These are phyloP conservation scores for Tagetes erecta DNA, from an alignment of 129 eudicot genomes.

Conservation along the genomic window DNA sequence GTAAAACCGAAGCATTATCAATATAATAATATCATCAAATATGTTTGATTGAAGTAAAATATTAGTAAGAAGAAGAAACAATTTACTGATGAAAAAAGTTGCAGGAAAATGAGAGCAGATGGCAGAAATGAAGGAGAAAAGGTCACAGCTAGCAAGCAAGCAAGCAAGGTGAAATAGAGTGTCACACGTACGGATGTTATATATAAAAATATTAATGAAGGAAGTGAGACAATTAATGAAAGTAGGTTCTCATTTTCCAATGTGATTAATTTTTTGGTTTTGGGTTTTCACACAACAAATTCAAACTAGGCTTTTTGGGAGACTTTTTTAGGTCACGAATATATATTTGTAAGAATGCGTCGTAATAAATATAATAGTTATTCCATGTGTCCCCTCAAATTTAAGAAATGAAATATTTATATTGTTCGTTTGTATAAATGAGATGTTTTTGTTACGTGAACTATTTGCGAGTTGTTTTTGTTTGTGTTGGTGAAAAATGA, in stretches of 20 bases:
- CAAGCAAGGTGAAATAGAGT: slow-evolving; percentile 14
- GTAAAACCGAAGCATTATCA: slow-evolving; percentile 14
- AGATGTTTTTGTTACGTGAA: too few relatives aligned
- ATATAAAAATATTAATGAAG: slow-evolving; percentile 9
- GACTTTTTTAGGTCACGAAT: too few relatives aligned
- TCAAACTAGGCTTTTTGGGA: too few relatives aligned
- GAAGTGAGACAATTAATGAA: slow-evolving; percentile 26
- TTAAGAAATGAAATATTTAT: too few relatives aligned
- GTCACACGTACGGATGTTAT: slow-evolving; percentile 34
- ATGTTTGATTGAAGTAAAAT: not conserved
- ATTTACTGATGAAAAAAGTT: slow-evolving; percentile 32
- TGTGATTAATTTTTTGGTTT: not conserved
- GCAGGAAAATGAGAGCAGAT: slow-evolving; percentile 35
- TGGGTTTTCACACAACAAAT: not conserved
- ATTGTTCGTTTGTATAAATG: too few relatives aligned
- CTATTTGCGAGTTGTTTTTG: too few relatives aligned
- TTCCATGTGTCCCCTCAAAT: too few relatives aligned
- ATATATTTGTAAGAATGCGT: too few relatives aligned
- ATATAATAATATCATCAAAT: not conserved
- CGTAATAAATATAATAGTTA: too few relatives aligned
- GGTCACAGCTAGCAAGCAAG: slow-evolving; percentile 24
- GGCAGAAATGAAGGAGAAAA: slow-evolving; percentile 36
- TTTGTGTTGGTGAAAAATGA: too few relatives aligned
- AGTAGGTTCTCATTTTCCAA: not conserved
- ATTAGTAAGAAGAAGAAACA: not conserved